These are phyloP conservation scores for Bocquillonia castaneifolia DNA, from an alignment of 441 rosid species.

Conservation along the genomic window DNA sequence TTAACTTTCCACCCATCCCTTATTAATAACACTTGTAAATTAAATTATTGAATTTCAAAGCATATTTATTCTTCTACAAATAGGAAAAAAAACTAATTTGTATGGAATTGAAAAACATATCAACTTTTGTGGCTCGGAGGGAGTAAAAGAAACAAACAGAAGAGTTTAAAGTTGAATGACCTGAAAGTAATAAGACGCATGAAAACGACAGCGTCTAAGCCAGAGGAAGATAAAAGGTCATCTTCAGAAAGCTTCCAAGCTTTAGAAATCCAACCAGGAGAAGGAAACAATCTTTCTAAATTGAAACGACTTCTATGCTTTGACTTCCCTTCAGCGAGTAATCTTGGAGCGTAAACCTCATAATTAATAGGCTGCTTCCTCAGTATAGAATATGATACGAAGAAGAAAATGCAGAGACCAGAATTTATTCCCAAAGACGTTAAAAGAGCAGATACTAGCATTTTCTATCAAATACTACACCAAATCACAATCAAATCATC, in stretches of 20 bases:
- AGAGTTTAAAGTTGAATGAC: too few relatives aligned
- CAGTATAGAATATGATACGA: constrained; percentile 66
- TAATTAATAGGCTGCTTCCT: constrained; percentile 70
- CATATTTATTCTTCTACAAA: too few relatives aligned
- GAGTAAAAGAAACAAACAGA: too few relatives aligned
- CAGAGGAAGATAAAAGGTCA: constrained; percentile 53
- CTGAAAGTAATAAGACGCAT: constrained; percentile 80
- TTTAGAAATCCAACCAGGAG: constrained; percentile 74
- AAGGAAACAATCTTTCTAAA: constrained; percentile 70
- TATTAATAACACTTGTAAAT: too few relatives aligned
- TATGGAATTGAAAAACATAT: too few relatives aligned
- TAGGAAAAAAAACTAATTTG: too few relatives aligned
- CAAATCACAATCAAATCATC: too few relatives aligned
- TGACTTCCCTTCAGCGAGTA: constrained; percentile 59
- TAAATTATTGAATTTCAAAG: too few relatives aligned
- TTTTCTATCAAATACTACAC: too few relatives aligned
- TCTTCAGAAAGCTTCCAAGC: constrained; percentile 72
- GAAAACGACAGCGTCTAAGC: constrained; percentile 78
- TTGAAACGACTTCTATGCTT: constrained; percentile 52
- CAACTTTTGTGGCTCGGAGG: too few relatives aligned
- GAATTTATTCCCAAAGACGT: constrained; percentile 87
- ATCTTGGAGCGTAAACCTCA: constrained; percentile 70
- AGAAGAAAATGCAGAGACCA: constrained; percentile 63
- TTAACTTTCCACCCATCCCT: too few relatives aligned
- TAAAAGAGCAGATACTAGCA: constrained; percentile 92